Evolutionary conservation across 2,329 filamentous ascomycete genomes (phyloP).

Genomic region (Neofusicoccum parvum): DNA sequence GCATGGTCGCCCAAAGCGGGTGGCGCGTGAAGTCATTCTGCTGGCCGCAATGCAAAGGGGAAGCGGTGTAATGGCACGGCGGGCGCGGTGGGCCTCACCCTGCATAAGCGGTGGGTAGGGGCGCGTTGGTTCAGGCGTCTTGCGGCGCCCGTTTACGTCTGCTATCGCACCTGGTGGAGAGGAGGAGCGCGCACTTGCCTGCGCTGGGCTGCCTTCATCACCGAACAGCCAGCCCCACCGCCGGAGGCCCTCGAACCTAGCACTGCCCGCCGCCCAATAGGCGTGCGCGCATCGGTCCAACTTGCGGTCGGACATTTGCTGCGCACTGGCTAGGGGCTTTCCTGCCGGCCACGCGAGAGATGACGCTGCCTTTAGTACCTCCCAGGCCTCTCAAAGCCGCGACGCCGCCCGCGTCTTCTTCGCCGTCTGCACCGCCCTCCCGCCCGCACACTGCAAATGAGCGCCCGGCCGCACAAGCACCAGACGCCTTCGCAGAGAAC

Average conservation of each 20-base stretch:
- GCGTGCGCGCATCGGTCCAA: not conserved
- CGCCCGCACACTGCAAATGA: constrained; percentile 18
- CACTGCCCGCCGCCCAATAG: constrained; percentile 3
- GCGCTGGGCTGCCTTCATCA: constrained; percentile 13
- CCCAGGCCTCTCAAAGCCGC: constrained; percentile 13
- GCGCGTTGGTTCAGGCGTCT: constrained; percentile 12
- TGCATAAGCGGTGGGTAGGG: constrained; percentile 15
- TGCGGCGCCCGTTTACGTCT: not conserved
- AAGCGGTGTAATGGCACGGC: constrained; percentile 2
- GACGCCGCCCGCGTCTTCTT: constrained; percentile 16
- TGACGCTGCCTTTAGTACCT: constrained; percentile 18
- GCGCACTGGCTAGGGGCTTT: constrained; percentile 11
- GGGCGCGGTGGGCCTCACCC: constrained; percentile 4
- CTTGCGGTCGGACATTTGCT: constrained; percentile 16
- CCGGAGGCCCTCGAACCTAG: constrained; percentile 10
- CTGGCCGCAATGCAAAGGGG: constrained; percentile 1
- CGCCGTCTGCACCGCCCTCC: constrained; percentile 12
- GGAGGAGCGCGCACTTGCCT: constrained; percentile 11
- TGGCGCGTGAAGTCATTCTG: constrained; percentile 8
- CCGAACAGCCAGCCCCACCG: constrained; percentile 10
- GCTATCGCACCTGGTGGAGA: constrained; percentile 6
- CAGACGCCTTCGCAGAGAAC: constrained; percentile 14
- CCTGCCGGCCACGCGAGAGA: constrained; percentile 10
- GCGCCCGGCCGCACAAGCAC: constrained; percentile 14
- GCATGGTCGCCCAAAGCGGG: constrained; percentile 3